Percentiles rank a stretch among this genome's conserved stretches.
Evolutionary conservation across 495 filamentous ascomycete genomes (phyloP).

Genomic region (Bombardia bombarda): DNA sequence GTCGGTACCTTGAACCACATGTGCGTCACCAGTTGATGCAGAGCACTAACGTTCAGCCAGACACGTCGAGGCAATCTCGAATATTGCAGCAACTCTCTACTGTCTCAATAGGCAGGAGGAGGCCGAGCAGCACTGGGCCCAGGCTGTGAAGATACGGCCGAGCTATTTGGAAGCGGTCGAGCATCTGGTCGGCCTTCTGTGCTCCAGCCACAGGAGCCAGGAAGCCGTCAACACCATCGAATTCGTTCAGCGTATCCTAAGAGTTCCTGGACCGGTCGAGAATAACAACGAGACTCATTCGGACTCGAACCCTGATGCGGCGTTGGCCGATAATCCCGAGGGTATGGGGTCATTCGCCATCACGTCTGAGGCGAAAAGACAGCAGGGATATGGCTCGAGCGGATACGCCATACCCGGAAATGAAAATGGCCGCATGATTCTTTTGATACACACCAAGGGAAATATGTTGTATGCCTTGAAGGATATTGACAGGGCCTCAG

Average conservation of each 20-base stretch:
- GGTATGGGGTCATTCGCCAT: conserved; percentile 14
- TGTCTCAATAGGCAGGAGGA: conserved; percentile 76
- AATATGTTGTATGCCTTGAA: conserved; percentile 95
- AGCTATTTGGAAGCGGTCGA: conserved; percentile 96
- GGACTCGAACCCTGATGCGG: too few species aligned
- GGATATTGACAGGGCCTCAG: conserved; percentile 73
- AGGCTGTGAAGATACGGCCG: conserved; percentile 72
- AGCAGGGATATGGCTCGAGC: conserved; percentile 67
- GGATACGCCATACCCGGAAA: conserved; percentile 78
- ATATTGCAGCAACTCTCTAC: conserved; percentile 81
- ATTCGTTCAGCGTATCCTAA: conserved; percentile 73
- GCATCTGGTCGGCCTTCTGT: conserved; percentile 84
- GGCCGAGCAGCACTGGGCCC: conserved; percentile 79
- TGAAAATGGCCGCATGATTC: conserved; percentile 90
- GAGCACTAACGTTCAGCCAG: conserved; percentile 38
- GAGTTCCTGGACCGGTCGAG: conserved; percentile 26
- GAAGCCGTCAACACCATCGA: conserved; percentile 88
- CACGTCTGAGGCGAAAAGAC: conserved; percentile 40
- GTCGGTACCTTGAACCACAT: conserved; percentile 37
- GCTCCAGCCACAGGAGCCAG: conserved; percentile 68
- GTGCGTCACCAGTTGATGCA: neutral
- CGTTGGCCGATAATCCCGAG: conserved; percentile 17
- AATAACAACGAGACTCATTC: conserved; percentile 13
- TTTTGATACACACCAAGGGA: conserved; percentile 90
- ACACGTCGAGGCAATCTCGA: conserved; percentile 92